Evolutionary conservation across 192 early-diverging fungal species (phyloP).

Genomic region (Coemansia furcata): DNA sequence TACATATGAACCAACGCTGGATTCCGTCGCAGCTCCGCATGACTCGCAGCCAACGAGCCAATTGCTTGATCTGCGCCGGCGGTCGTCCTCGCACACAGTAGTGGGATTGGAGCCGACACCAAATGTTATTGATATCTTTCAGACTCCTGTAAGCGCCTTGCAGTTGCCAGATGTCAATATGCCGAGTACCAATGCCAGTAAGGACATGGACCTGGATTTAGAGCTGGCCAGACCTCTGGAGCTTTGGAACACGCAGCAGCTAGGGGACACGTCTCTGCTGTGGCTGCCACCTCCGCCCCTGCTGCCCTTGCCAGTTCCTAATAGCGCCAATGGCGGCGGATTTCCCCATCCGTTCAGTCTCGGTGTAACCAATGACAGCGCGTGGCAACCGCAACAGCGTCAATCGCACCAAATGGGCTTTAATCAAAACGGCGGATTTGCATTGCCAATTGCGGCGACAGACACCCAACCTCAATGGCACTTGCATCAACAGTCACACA

Average conservation of each 20-base stretch:
- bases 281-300: constrained; percentile 9
- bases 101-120: constrained; percentile 5
- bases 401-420: neutral
- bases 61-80: constrained; percentile 21
- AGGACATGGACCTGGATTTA: constrained; percentile 16
- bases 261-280: constrained; percentile 24
- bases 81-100: constrained; percentile 31
- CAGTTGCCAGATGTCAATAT: constrained; percentile 3
- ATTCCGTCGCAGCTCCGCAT: neutral
- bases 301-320: neutral
- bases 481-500: constrained; percentile 16
- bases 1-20: neutral
- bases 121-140: neutral
- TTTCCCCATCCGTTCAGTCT: neutral
- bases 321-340: neutral
- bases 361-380: neutral
- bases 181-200: neutral
- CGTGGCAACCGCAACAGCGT: constrained; percentile 10
- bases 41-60: neutral
- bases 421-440: constrained; percentile 7
- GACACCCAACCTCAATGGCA: constrained; percentile 12
- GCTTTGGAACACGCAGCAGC: constrained; percentile 23
- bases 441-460: constrained; percentile 17
- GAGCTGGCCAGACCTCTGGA: constrained; percentile 52
- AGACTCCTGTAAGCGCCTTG: neutral